A percentile compares a stretch with the other conserved stretches of the same genome.
These are phyloP conservation scores for Neoascochyta sp. DNA, from an alignment of 2,329 filamentous ascomycete species.

Conservation along the genomic window DNA sequence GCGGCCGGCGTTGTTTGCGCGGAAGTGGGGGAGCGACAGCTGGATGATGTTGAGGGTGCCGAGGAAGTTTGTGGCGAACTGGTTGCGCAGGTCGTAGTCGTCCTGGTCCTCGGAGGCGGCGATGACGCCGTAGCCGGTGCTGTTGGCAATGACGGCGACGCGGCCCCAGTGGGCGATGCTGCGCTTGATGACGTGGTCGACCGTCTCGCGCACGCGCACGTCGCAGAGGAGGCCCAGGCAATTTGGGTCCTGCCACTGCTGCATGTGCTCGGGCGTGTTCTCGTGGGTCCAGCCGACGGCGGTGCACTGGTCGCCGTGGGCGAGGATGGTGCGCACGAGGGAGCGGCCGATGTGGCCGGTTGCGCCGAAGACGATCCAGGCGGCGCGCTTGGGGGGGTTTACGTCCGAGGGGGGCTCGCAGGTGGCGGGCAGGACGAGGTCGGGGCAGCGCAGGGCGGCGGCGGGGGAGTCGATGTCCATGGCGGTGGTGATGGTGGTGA, in stretches of 20 bases:
- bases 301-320: constrained; percentile 76
- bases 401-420: constrained; percentile 77
- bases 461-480: constrained; percentile 40
- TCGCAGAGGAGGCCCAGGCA: constrained; percentile 85
- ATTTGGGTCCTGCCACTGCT: constrained; percentile 60
- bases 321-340: constrained; percentile 75
- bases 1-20: constrained; percentile 67
- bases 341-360: constrained; percentile 97
- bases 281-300: constrained; percentile 82
- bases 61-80: constrained; percentile 98
- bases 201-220: constrained; percentile 76
- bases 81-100: constrained; percentile 87
- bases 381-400: constrained; percentile 68
- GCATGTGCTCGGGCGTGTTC: constrained; percentile 69
- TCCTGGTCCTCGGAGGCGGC: constrained; percentile 96
- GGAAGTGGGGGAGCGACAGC: constrained; percentile 80
- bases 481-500: constrained; percentile 15
- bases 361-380: constrained; percentile 95
- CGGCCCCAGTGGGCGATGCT: constrained; percentile 72
- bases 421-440: constrained; percentile 68
- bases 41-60: constrained; percentile 93
- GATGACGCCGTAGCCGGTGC: constrained; percentile 92
- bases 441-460: constrained; percentile 35
- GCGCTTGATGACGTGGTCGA: constrained; percentile 65
- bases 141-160: constrained; percentile 84